Conservation (phyloP, 805 yeast genomes). For the Saccharomycopsis guyanensis region DNA sequence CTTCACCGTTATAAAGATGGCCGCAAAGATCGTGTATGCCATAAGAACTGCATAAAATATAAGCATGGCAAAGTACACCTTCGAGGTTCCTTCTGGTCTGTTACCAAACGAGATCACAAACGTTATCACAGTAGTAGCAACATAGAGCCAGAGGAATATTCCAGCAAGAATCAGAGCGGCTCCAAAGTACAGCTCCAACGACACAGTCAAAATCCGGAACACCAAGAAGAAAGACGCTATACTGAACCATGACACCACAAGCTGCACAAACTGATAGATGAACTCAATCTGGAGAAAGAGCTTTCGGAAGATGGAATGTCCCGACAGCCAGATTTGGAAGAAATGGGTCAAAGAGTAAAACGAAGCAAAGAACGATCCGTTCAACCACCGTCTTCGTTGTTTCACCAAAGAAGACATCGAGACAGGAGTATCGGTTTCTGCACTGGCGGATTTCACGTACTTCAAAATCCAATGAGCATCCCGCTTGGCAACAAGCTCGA, state of each 20-base stretch:
- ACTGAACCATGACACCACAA: slow-evolving; percentile 88
- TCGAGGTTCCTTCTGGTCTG: slow-evolving; percentile 83
- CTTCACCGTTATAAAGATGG: slow-evolving; percentile 68
- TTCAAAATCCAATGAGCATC: slow-evolving; percentile 67
- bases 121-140: slow-evolving; percentile 72
- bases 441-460: slow-evolving; percentile 82
- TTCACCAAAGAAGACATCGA: slow-evolving; percentile 76
- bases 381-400: slow-evolving; percentile 94
- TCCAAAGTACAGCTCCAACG: slow-evolving; percentile 62
- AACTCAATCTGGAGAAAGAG: slow-evolving; percentile 70
- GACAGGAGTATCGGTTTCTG: slow-evolving; percentile 95
- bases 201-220: slow-evolving; percentile 76
- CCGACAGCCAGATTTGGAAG: slow-evolving; percentile 67
- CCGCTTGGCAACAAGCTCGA: slow-evolving; percentile 85
- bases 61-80: slow-evolving; percentile 67
- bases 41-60: slow-evolving; percentile 78
- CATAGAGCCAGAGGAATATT: slow-evolving; percentile 77
- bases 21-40: slow-evolving; percentile 85
- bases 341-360: slow-evolving; percentile 77
- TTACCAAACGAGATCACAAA: slow-evolving; percentile 90
- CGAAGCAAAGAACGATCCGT: slow-evolving; percentile 94
- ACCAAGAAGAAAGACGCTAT: slow-evolving; percentile 85
- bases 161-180: slow-evolving; percentile 76
- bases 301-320: slow-evolving; percentile 61
- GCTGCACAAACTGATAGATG: slow-evolving; percentile 63